Evolutionary conservation across 306 rosid species (phyloP), one percentile per base, ranked within the genome.

Genomic region (Echinosophora koreensis): DNA sequence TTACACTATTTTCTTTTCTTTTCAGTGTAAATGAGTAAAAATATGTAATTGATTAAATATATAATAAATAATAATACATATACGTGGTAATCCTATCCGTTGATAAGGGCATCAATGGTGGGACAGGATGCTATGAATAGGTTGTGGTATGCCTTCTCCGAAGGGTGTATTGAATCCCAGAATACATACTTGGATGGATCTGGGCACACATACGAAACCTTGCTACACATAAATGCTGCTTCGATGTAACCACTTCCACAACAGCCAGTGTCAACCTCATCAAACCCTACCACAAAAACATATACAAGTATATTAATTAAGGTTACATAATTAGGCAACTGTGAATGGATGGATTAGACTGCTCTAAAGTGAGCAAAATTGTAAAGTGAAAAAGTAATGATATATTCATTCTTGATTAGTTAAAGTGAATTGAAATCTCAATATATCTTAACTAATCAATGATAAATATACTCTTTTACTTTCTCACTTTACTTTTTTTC

Each of bases 111-210:
- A 78, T 89, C 90, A 14, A 92, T 0, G n/a, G 27, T 8, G 5
- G 85, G 76, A 39, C 83, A 85, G 1, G 55, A 32, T 2, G 49
- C 49, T 41, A 61, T 4, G 55, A 83, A 89, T 12, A 88, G 0
- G 38, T 14, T 32, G 52, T 82, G 34, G 50, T 90, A 90, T 14
- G 85, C 66, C 76, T 57, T 81, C 81, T 90, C 80, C 1, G 95
- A 82, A 1, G 93, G 91, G 51, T 92, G 97, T 42, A 92, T 84
- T 27, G 97, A 88, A 66, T 92, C 97, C 90, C 90, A 92, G 44
- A 92, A 92, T 1, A 92, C 68, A 71, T 87, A 90, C 44, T 90
- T 90, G 1, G 86, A 49, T 18, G 90, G 69, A 84, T 92, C 89
- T 16, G 86, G 46, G 51, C 97, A 92, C 17, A 84, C 86, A 9